These are phyloP conservation scores for Breynia disticha DNA, from an alignment of 441 rosid species.

Conservation along the genomic window DNA sequence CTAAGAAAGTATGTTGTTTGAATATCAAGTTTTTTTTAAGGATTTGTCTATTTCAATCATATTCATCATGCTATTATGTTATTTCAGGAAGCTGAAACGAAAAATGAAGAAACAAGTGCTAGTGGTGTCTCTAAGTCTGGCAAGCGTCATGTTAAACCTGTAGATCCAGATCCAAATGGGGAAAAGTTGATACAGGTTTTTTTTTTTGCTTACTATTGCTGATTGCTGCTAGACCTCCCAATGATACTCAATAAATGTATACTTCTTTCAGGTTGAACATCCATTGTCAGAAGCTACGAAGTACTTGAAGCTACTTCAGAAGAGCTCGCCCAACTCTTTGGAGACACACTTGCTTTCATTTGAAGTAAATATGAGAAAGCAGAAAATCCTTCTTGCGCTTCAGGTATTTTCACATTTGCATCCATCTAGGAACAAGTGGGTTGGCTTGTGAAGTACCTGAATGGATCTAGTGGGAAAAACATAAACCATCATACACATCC, in stretches of 20 bases:
- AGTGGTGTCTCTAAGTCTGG: constrained; percentile 76
- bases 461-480: no score
- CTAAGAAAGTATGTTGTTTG: constrained; percentile 64
- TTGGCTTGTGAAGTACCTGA: no score
- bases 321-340: constrained; percentile 68
- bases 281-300: constrained; percentile 89
- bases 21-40: constrained; percentile 14
- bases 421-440: no score
- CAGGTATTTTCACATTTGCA: constrained; percentile 45
- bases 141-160: constrained; percentile 81
- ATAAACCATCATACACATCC: no score
- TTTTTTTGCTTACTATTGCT: constrained; percentile 13
- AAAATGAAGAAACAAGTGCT: constrained; percentile 72
- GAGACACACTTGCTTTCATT: constrained; percentile 96
- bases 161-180: constrained; percentile 95
- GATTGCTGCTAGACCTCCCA: not conserved
- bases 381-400: constrained; percentile 80
- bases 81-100: constrained; percentile 87
- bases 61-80: constrained; percentile 14
- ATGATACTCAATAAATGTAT: not conserved
- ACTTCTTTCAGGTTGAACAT: constrained; percentile 62
- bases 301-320: constrained; percentile 92
- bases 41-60: constrained; percentile 9
- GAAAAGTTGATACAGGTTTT: constrained; percentile 87
- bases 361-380: constrained; percentile 94